Evolutionary conservation across 768 basidiomycete species (phyloP), one percentile per base, ranked within the genome.

Genomic region (Gymnopilus junonius): DNA sequence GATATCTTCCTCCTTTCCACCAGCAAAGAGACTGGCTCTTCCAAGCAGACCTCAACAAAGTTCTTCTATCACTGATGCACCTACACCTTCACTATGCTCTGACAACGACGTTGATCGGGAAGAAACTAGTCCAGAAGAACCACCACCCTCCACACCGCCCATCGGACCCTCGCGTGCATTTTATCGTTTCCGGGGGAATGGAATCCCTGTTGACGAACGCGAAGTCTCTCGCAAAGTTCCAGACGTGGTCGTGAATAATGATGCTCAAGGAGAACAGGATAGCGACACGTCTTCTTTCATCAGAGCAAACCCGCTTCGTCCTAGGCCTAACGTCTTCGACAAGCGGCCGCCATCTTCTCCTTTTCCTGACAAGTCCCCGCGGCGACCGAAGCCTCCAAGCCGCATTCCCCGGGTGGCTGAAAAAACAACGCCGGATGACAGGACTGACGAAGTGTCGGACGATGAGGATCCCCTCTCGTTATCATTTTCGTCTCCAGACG

Each of bases 71-170:
- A 66, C 75, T 5, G 74, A 79, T 59, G 80, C 67, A 61, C 80
- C 83, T 7, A 93, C 91, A 0, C 91, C 91, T 0, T 92, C 90
- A 0, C 77, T 93, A 15, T 89, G 85, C 68, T 92, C 91, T 3
- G 91, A 93, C 70, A 88, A 90, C 61, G 89, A 80, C 20, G 58
- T 65, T 32, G 79, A 88, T 39, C 75, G 76, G 54, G 83, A 83
- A 15, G 80, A 85, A 32, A 83, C 83, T 1, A 80, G 79, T 55
- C 79, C 79, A 4, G 83, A 86, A 39, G 86, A 87, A 50, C 73
- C 75, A 5, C 80, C 79, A 3, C 83, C 82, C 1, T 83, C 83
- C 6, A 87, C 87, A 1, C 88, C 88, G 43, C 84, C 76, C 61
- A 37, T 58, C 50, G 37, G 69, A 17, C 70, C 71, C 3, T 73